Evolutionary conservation across 768 basidiomycete species (phyloP).

Genomic region (Russula olivacea): DNA sequence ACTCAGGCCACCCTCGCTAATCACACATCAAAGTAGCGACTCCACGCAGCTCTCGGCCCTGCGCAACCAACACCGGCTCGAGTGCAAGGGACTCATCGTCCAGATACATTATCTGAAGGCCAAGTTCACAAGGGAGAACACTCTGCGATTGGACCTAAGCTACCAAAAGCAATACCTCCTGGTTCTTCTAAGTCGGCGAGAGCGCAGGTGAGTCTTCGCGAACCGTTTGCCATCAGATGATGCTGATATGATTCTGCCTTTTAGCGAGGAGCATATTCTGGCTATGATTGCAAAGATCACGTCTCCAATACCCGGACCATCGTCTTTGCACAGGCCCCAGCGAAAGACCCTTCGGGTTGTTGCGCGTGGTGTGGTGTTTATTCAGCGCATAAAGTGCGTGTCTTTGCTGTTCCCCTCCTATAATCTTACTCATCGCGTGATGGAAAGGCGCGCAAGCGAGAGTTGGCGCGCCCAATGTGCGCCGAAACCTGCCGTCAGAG

Average conservation of each 20-base stretch:
- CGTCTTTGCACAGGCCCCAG: conserved; percentile 35
- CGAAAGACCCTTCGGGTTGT: conserved; percentile 50
- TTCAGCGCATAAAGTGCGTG: conserved; percentile 56
- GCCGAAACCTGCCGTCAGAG: conserved; percentile 53
- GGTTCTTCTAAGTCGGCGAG: conserved; percentile 59
- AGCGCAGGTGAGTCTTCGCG: conserved; percentile 53
- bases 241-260: background rate
- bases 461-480: conserved; percentile 58
- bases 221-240: background rate
- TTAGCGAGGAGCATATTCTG: conserved; percentile 63
- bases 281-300: conserved; percentile 74
- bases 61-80: conserved; percentile 67
- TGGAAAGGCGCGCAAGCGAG: conserved; percentile 50
- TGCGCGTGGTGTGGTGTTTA: conserved; percentile 56
- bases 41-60: conserved; percentile 48
- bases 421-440: conserved; percentile 8
- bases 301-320: conserved; percentile 45
- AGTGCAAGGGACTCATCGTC: conserved; percentile 85
- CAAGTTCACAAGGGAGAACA: conserved; percentile 80
- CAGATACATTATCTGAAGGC: conserved; percentile 91
- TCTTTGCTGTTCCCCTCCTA: background rate
- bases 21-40: conserved; percentile 37
- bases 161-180: conserved; percentile 90
- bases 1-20: background rate
- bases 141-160: conserved; percentile 65